Evolutionary conservation across 1,284 basidiomycete genomes (phyloP), one percentile per base, ranked within the genome.

Genomic region (Mycena sp.): DNA sequence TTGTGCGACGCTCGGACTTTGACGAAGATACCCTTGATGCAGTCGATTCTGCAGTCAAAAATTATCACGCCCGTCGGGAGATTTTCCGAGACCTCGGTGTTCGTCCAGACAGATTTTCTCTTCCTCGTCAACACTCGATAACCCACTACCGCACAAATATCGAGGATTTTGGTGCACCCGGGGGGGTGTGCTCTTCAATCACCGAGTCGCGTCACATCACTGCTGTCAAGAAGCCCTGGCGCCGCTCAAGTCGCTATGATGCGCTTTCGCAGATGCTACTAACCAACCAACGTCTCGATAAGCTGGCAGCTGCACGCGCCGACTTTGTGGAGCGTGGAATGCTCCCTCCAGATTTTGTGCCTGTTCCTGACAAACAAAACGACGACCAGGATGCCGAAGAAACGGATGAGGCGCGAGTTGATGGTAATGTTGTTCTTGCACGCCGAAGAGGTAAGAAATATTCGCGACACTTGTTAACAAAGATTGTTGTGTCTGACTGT

Each of bases 11-110:
- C 6, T 49, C 70, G 3, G 56, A 54, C 0, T 63, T 73, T 11
- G 66, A 61, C 19, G 63, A 57, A 0, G 40, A 58, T 3, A 67
- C 70, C 0, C 64, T 82, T 1, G 12, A 37, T 0, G 38, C 57
- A 0, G 67, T 80, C 45, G 64, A 77, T 0, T 41, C 58, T 9
- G 65, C 72, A 2, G 66, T 81, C 2, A 17, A 32, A 0, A 41
- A 40, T 0, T 83, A 79, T 44, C 78, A 78, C 52, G 6, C 61
- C 0, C 25, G 68, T 12, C 76, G 77, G 1, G 26, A 70, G 1
- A 67, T 78, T 3, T 83, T 83, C 58, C n/a, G 61, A 10, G 56
- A 65, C 0, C 25, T 30, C 3, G 73, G 73, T n/a, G 71, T 76
- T 3, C 66, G 68, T 6, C 52, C 60, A 4, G 23, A 69, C 9